Evolutionary conservation across 2,329 filamentous ascomycete species (phyloP).

Genomic region (Byssochlamys sp.): DNA sequence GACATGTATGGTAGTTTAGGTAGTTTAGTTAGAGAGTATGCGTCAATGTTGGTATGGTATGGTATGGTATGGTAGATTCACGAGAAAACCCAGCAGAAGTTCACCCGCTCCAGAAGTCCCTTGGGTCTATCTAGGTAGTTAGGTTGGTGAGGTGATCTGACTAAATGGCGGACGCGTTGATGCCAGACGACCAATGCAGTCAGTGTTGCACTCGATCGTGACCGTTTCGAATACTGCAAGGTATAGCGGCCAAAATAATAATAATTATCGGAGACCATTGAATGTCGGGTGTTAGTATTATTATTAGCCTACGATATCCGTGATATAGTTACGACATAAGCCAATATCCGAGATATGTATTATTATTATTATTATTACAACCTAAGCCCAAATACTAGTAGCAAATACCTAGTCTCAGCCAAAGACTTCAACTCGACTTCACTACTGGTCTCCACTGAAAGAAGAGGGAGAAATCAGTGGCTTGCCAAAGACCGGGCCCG

Average conservation of each 20-base stretch:
- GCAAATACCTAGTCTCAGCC: background rate
- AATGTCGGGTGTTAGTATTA: background rate
- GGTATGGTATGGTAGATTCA: background rate
- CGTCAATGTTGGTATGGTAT: background rate
- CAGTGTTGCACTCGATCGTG: background rate
- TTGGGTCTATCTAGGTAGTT: background rate
- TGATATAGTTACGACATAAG: background rate
- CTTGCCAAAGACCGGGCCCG: background rate
- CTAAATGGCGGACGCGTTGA: background rate
- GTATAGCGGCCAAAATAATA: background rate
- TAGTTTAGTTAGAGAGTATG: background rate
- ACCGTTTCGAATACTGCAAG: background rate
- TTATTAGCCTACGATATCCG: background rate
- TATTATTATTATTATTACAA: background rate
- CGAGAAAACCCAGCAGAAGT: background rate
- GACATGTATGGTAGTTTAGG: background rate
- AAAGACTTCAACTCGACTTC: background rate
- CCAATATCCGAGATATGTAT: too few relatives aligned
- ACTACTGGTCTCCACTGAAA: background rate
- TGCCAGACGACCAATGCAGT: background rate
- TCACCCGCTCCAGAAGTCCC: background rate
- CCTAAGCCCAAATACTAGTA: background rate
- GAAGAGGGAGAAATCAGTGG: background rate
- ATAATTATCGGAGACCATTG: background rate
- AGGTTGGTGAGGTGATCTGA: background rate